Conservation (phyloP, 768 basidiomycete species). For the Lactifluus piperatus region DNA sequence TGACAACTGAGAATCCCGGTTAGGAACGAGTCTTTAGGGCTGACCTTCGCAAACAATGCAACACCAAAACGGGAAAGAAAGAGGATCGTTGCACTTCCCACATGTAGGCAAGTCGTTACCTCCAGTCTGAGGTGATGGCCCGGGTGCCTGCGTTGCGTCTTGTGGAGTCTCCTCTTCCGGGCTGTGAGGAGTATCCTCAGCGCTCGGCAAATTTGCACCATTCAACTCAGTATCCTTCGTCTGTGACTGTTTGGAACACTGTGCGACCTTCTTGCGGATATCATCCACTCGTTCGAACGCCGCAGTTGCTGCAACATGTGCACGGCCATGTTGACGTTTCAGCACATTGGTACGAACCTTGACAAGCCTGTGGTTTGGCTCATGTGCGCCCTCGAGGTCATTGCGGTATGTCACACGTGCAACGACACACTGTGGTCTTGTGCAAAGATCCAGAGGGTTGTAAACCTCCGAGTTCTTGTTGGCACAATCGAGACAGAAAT, state of each 20-base stretch:
- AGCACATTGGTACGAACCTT: not conserved
- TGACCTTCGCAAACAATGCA: not conserved
- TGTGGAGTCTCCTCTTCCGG: not conserved
- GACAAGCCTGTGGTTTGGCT: not conserved
- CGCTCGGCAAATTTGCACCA: too few species aligned
- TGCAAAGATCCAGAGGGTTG: constrained; percentile 27
- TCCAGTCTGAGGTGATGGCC: not conserved
- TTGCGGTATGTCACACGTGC: constrained; percentile 12
- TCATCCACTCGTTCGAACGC: not conserved
- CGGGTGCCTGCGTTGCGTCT: not conserved
- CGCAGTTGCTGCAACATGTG: not conserved
- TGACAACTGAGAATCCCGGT: not conserved
- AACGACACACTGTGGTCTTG: constrained; percentile 21
- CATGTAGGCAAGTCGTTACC: constrained; percentile 21
- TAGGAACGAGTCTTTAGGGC: not conserved
- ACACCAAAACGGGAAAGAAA: constrained; percentile 2
- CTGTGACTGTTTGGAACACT: not conserved
- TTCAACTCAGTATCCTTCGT: not conserved
- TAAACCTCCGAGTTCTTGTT: not conserved
- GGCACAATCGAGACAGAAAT: constrained; percentile 28
- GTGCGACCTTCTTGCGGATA: not conserved
- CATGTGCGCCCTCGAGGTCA: constrained; percentile 13
- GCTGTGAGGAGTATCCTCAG: not conserved
- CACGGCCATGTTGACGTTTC: not conserved
- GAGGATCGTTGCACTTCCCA: constrained; percentile 20